A percentile compares a stretch with the other conserved stretches of the same genome.
Evolutionary conservation across 2,329 filamentous ascomycete species (phyloP).

Genomic region (Thielaviopsis euricoi): DNA sequence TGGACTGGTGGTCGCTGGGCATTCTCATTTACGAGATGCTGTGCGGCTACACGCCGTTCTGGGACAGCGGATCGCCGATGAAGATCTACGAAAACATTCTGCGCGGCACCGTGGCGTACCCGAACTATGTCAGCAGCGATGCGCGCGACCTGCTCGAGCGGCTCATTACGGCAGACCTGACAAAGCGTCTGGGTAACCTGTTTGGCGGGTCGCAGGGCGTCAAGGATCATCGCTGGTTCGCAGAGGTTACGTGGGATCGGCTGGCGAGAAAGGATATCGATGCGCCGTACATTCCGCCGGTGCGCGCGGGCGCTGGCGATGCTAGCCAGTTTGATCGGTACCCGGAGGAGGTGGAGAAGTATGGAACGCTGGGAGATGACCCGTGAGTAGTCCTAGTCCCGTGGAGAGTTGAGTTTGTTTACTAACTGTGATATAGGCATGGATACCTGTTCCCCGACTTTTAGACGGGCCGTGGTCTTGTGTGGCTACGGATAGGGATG

Average conservation of each 20-base stretch:
- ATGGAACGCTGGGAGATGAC: conserved; percentile 59
- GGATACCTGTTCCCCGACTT: conserved; percentile 65
- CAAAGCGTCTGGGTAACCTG: conserved; percentile 86
- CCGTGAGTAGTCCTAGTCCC: conserved; percentile 46
- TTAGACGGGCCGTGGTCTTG: conserved; percentile 22
- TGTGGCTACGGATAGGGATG: background rate
- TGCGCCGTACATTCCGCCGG: conserved; percentile 90
- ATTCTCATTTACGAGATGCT: conserved; percentile 99
- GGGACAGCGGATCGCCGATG: conserved; percentile 94
- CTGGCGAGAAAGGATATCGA: conserved; percentile 93
- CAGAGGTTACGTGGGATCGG: conserved; percentile 94
- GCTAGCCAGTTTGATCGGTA: conserved; percentile 97
- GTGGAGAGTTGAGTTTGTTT: conserved; percentile 2
- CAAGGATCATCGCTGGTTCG: conserved; percentile 91
- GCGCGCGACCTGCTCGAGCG: conserved; percentile 84
- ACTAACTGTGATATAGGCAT: conserved; percentile 32
- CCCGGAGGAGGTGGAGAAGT: conserved; percentile 88
- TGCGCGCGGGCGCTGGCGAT: conserved; percentile 84
- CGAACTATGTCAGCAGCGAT: conserved; percentile 85
- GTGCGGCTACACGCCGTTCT: conserved; percentile 96
- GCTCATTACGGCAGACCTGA: conserved; percentile 86
- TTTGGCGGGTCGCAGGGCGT: conserved; percentile 83
- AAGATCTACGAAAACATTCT: conserved; percentile 99
- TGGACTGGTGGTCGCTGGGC: conserved; percentile 98
- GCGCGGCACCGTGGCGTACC: conserved; percentile 89